These are phyloP conservation scores for Groenewaldozyma tartarivorans DNA, from an alignment of 805 yeast genomes.

Conservation along the genomic window DNA sequence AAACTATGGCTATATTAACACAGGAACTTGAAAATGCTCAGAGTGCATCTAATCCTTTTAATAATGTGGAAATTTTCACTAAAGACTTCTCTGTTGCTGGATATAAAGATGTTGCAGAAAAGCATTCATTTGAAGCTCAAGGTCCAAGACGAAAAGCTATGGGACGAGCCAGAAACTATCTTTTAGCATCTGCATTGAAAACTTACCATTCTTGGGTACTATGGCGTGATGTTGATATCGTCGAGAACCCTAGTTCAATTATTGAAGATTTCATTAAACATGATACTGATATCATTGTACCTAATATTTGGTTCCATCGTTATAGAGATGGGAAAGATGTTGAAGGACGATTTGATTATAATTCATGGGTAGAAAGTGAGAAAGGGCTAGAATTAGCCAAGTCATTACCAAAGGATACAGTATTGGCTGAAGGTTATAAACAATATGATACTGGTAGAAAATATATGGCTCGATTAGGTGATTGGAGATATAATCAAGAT, in stretches of 20 bases:
- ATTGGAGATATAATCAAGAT: slow-evolving; percentile 36
- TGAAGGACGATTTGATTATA: slow-evolving; percentile 21
- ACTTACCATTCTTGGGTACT: slow-evolving; percentile 85
- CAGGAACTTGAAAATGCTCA: slow-evolving; percentile 63
- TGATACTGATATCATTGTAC: slow-evolving; percentile 75
- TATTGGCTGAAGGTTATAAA: slow-evolving; percentile 87
- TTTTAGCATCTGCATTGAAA: slow-evolving; percentile 66
- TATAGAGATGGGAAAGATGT: slow-evolving; percentile 17
- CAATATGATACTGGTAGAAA: slow-evolving; percentile 79
- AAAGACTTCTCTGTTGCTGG: slow-evolving; percentile 85
- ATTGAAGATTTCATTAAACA: slow-evolving; percentile 83
- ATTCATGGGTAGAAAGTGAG: slow-evolving; percentile 46
- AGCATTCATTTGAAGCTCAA: slow-evolving; percentile 85
- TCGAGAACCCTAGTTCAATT: slow-evolving; percentile 66
- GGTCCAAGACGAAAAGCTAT: slow-evolving; percentile 80
- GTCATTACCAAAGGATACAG: slow-evolving; percentile 57
- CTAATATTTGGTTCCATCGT: slow-evolving; percentile 61
- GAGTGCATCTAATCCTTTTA: slow-evolving; percentile 51
- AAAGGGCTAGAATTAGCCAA: slow-evolving; percentile 63
- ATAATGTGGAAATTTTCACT: slow-evolving; percentile 73
- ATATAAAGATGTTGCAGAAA: slow-evolving; percentile 63
- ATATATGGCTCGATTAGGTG: slow-evolving; percentile 73
- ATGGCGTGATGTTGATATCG: slow-evolving; percentile 90
- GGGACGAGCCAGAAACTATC: slow-evolving; percentile 85
- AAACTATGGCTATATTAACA: slow-evolving; percentile 61